These are phyloP conservation scores for Apophysomyces trapeziformis DNA, from an alignment of 371 early-diverging fungal genomes.

Conservation along the genomic window DNA sequence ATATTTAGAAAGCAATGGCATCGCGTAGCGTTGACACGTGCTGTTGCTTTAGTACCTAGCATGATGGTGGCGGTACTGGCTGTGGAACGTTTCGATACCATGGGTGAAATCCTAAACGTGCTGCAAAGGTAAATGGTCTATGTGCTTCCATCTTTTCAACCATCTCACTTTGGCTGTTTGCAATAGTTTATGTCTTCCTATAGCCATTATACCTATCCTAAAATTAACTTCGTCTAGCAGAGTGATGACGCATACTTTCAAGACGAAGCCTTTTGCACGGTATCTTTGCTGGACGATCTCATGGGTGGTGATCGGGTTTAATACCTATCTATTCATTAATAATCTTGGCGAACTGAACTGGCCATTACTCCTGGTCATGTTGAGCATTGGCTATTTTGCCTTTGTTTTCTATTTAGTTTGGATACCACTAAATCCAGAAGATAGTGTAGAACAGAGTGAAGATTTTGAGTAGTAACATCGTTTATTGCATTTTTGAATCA, in stretches of 20 bases:
- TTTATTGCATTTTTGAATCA: background rate
- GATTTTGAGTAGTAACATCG: conserved; percentile 1
- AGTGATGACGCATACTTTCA: conserved; percentile 57
- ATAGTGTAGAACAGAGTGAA: conserved; percentile 8
- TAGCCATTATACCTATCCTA: conserved; percentile 73
- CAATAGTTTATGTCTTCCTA: conserved; percentile 67
- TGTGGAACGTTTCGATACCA: conserved; percentile 63
- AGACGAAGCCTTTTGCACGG: conserved; percentile 33
- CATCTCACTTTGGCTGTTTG: background rate
- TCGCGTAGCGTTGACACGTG: conserved; percentile 68
- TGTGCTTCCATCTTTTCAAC: background rate
- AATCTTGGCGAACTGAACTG: conserved; percentile 31
- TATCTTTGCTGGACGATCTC: conserved; percentile 46
- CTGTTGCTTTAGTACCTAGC: conserved; percentile 72
- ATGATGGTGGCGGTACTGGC: conserved; percentile 69
- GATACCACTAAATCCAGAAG: conserved; percentile 15
- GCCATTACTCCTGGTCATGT: conserved; percentile 12
- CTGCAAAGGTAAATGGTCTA: conserved; percentile 55
- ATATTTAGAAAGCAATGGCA: conserved; percentile 73
- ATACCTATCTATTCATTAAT: conserved; percentile 54
- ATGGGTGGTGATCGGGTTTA: conserved; percentile 56
- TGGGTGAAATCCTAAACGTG: conserved; percentile 74
- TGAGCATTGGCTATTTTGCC: conserved; percentile 19
- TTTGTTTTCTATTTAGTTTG: conserved; percentile 26
- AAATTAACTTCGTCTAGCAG: conserved; percentile 55